These are phyloP conservation scores for Lolium perenne DNA, from an alignment of 176 grass and related monocot genomes.

Conservation along the genomic window DNA sequence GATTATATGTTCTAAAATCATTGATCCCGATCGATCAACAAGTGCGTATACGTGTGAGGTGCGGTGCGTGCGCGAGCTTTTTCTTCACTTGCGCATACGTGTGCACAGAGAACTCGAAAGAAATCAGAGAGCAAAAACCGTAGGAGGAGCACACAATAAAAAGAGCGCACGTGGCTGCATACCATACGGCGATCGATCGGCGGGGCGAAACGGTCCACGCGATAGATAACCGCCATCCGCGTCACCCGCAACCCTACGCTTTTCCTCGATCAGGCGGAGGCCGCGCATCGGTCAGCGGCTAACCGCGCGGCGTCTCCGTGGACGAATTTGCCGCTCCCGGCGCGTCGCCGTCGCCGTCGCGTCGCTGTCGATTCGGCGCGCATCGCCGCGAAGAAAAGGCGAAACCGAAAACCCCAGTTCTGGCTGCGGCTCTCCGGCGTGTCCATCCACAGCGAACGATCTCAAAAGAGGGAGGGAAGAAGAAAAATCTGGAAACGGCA, in stretches of 20 bases:
- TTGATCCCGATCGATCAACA: too few species aligned
- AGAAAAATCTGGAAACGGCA: conserved; percentile 29
- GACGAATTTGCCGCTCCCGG: not conserved
- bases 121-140: not conserved
- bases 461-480: not conserved
- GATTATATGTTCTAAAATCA: too few species aligned
- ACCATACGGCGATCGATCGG: not conserved
- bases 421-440: not conserved
- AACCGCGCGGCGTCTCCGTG: not conserved
- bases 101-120: too few species aligned
- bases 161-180: too few species aligned
- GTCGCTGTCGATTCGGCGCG: too few species aligned
- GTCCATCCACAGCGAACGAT: not conserved
- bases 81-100: too few species aligned
- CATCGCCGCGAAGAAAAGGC: too few species aligned
- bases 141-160: too few species aligned
- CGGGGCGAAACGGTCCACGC: not conserved
- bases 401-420: not conserved
- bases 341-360: too few species aligned
- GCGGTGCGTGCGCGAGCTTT: too few species aligned
- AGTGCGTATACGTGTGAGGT: too few species aligned
- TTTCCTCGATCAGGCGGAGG: too few species aligned
- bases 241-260: not conserved
- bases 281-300: not conserved
- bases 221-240: not conserved